These are phyloP conservation scores for Talaromyces marneffei DNA, from an alignment of 2,329 filamentous ascomycete genomes.

Conservation along the genomic window DNA sequence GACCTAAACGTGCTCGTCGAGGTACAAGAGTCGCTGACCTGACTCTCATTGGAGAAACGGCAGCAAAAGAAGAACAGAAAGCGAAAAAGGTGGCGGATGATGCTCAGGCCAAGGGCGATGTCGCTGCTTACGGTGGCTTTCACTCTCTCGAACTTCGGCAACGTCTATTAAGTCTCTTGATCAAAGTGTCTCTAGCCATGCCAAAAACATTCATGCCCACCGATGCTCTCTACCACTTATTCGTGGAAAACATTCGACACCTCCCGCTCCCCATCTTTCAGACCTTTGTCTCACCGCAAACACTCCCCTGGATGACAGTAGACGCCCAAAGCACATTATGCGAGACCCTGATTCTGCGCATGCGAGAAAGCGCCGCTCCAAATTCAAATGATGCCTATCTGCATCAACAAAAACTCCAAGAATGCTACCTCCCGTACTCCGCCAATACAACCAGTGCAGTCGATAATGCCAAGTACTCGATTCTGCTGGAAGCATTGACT, in stretches of 20 bases:
- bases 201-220: constrained; percentile 32
- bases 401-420: constrained; percentile 46
- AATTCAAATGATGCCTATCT: constrained; percentile 40
- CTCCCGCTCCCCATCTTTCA: constrained; percentile 43
- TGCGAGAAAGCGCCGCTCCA: constrained; percentile 42
- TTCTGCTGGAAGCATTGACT: constrained; percentile 62
- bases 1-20: constrained; percentile 31
- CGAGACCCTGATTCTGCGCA: constrained; percentile 48
- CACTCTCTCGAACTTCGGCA: constrained; percentile 40
- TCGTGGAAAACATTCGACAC: constrained; percentile 43
- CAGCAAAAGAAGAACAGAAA: constrained; percentile 8
- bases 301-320: constrained; percentile 36
- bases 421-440: constrained; percentile 60
- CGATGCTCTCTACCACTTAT: constrained; percentile 39
- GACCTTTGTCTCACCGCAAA: constrained; percentile 40
- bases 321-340: constrained; percentile 46
- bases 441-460: constrained; percentile 56
- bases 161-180: constrained; percentile 41
- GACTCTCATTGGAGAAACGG: background rate
- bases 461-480: constrained; percentile 67
- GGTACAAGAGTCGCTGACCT: constrained; percentile 18
- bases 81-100: constrained; percentile 13
- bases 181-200: constrained; percentile 31
- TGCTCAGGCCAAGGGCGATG: constrained; percentile 18
- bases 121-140: constrained; percentile 33